Evolutionary conservation across 139 green algal species (phyloP).

Genomic region (Picochlorum sp.): DNA sequence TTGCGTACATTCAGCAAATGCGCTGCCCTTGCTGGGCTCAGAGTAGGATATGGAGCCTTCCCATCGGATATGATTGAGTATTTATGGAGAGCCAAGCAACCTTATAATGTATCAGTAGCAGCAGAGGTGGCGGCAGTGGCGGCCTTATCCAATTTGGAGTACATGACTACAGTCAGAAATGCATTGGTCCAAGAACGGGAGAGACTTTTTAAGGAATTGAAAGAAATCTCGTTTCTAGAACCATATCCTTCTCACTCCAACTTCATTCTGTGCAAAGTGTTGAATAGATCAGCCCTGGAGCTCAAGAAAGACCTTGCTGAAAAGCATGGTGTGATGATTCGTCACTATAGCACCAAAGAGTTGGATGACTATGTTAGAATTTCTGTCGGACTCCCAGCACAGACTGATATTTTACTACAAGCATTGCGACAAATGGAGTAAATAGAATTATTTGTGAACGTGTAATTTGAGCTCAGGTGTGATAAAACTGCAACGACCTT

Average conservation of each 20-base stretch:
- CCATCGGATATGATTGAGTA: constrained; percentile 70
- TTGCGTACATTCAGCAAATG: constrained; percentile 97
- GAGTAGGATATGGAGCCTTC: constrained; percentile 58
- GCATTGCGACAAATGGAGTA: constrained; percentile 36
- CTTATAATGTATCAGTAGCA: constrained; percentile 96
- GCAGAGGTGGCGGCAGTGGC: constrained; percentile 76
- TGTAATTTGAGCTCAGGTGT: no score
- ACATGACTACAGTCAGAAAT: constrained; percentile 67
- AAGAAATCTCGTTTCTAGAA: constrained; percentile 71
- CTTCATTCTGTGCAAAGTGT: constrained; percentile 88
- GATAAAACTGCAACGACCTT: no score
- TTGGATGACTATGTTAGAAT: constrained; percentile 88
- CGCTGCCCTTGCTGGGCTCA: constrained; percentile 65
- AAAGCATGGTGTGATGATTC: constrained; percentile 67
- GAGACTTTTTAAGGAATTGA: constrained; percentile 53
- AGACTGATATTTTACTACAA: constrained; percentile 79
- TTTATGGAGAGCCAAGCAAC: constrained; percentile 97
- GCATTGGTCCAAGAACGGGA: constrained; percentile 77
- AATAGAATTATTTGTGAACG: background rate
- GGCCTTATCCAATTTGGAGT: constrained; percentile 63
- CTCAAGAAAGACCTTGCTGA: constrained; percentile 77
- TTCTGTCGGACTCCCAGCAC: constrained; percentile 86
- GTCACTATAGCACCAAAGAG: constrained; percentile 89
- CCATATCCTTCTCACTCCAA: constrained; percentile 89
- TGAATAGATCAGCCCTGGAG: constrained; percentile 51